Evolutionary conservation across 164 flowering plant species (phyloP), one percentile per base, ranked within the genome.

Genomic region (Echeveria elegans): DNA sequence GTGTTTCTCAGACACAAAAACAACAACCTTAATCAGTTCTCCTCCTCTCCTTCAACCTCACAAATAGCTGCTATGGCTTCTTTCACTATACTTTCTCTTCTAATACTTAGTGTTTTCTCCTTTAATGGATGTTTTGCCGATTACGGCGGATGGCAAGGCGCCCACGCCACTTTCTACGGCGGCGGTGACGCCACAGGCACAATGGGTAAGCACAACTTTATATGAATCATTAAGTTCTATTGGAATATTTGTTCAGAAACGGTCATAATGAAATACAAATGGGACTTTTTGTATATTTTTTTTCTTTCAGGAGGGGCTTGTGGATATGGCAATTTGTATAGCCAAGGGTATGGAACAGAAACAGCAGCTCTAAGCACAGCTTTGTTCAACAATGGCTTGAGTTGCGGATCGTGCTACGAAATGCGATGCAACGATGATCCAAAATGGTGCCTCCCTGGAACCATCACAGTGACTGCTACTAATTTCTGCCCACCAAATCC

Each of bases 181-280:
- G 82, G 82, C 21, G 78, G 77, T 32, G 85, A 81, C 41, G 82
- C 81, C 38, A 75, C 85, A 6, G 82, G 85, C 68, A 81, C 85
- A 50, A 79, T 81, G 82, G 85, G 85, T 80, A 62, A 43, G 73
- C 69, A 1, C 2, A 21, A 1, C 1, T 37, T 52, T 7, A 6
- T 64, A 7, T 11, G 11, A 9, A 4, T 31, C 6, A 21, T 66
- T 10, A 6, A 45, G 3, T n/a, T 26, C 16, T 38, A 11, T n/a
- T 19, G 41, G 12, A 10, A 4, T 38, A 5, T 8, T 38, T 8
- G 6, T 38, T 8, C 41, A 38, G 12, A 38, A 38, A 38, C 41
- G 8, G 6, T 38, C 12, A 4, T 10, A 38, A 8, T n/a, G 30
- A 19, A 19, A 30, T 23, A 21, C 14, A 32, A 12, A 8, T 32